Base-by-base conservation (phyloP, 2,329 filamentous ascomycete genomes). In the Apiospora aurea region DNA sequence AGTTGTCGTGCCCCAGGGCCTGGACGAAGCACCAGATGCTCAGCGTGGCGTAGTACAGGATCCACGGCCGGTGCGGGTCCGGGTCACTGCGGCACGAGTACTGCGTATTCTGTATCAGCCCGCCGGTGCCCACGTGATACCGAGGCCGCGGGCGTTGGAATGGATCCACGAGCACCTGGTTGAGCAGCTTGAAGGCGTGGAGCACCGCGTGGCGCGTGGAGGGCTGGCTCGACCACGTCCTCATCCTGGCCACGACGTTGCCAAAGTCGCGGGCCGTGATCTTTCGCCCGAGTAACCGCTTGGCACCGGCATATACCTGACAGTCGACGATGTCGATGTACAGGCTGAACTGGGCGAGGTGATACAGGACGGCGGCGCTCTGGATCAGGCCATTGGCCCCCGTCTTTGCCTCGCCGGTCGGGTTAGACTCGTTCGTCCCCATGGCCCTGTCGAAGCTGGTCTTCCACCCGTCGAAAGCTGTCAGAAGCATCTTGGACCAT, bases 21-120 rank as follows among this genome's bases (percentile, higher is more conserved):
- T 91, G 94, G 2, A 94, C 94, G 78, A 96, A 97, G 4, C 90
- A 93, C 94, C 94, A 97, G 14, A 97, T 94, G 68, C 94, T 93
- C 70, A 97, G 84, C 0, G 92, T 90, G 0, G 95, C 93, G 76
- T 96, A 96, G 82, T 97, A 97, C 79, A 97, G 88, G 61, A 97
- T 93, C 94, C 95, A 97, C 0, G 95, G 94, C 38, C 94, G 88
- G 76, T 97, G 96, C 29, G 96, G 90, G 38, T 97, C 89, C 43
- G 92, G 90, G 78, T 97, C 95, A 75, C 92, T 91, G 46, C 92
- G 89, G 16, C 94, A 92, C 0, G 90, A 92, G 81, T 97, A 97
- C 24, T 87, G 82, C 43, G 84, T 84, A 4, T 81, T 81, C 18
- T 82, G 82, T 24, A 78, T 74, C 43, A 75, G 78, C 16, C 75